These are phyloP conservation scores for Cercospora canescens DNA, from an alignment of 2,329 filamentous ascomycete species.

Conservation along the genomic window DNA sequence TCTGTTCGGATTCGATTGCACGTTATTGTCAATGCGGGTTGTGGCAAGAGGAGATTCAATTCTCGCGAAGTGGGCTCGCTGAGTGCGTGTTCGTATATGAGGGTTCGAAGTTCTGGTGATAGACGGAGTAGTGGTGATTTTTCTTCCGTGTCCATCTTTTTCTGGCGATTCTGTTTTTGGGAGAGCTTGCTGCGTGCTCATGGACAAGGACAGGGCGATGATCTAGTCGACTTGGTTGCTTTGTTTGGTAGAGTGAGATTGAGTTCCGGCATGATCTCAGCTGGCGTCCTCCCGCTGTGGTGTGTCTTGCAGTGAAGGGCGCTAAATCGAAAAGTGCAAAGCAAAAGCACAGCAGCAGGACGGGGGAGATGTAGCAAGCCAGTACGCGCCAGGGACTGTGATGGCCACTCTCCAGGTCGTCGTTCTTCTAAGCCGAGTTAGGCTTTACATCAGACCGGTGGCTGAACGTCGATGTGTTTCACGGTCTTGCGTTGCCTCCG, in stretches of 20 bases:
- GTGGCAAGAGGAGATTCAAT: background rate
- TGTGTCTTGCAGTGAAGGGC: background rate
- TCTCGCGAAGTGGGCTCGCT: background rate
- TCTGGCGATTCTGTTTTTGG: background rate
- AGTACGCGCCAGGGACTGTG: background rate
- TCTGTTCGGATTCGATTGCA: slow-evolving; percentile 25
- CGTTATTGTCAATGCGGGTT: slow-evolving; percentile 12
- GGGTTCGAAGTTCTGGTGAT: slow-evolving; percentile 17
- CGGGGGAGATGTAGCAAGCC: too few species aligned
- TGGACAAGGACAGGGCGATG: background rate
- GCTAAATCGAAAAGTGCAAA: background rate
- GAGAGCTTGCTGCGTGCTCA: background rate
- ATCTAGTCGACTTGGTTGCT: background rate
- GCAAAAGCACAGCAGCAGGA: background rate
- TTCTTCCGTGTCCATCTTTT: background rate
- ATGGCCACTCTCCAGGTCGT: background rate
- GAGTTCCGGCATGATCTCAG: slow-evolving; percentile 12
- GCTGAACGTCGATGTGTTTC: background rate
- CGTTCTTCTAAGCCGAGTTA: background rate
- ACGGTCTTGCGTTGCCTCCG: background rate
- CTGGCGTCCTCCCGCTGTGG: background rate
- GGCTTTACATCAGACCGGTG: background rate
- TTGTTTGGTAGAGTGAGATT: background rate
- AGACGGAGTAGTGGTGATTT: slow-evolving; percentile 13
- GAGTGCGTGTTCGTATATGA: slow-evolving; percentile 19